Percentiles rank a stretch among this genome's conserved stretches.
These are phyloP conservation scores for Plectranthus barbatus DNA, from an alignment of 257 asterid genomes.

Conservation along the genomic window DNA sequence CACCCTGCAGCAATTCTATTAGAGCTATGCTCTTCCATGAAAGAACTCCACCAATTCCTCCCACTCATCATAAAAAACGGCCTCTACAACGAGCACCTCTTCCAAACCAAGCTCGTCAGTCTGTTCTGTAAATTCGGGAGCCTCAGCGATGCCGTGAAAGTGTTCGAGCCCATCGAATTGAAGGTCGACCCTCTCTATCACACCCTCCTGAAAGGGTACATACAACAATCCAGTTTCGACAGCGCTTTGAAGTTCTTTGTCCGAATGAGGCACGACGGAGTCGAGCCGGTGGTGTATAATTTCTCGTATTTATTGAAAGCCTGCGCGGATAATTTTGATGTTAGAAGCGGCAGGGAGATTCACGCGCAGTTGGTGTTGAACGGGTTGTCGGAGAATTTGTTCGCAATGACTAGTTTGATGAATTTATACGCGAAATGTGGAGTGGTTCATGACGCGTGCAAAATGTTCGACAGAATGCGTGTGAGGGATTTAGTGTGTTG, in stretches of 20 bases:
- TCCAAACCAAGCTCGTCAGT: constrained; percentile 78
- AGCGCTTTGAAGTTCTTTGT: constrained; percentile 45
- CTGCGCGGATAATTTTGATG: constrained; percentile 52
- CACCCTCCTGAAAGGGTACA: constrained; percentile 64
- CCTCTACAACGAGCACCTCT: constrained; percentile 59
- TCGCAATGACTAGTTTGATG: constrained; percentile 55
- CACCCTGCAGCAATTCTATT: constrained; percentile 82
- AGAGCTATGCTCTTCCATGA: constrained; percentile 59
- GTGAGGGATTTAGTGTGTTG: constrained; percentile 75
- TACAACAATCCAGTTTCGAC: constrained; percentile 31
- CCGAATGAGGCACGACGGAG: constrained; percentile 54
- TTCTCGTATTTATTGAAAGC: constrained; percentile 56
- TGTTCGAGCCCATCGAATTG: constrained; percentile 51
- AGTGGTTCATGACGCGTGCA: constrained; percentile 47
- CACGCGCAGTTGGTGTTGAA: constrained; percentile 65
- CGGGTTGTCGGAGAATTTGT: constrained; percentile 49
- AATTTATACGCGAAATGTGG: constrained; percentile 72
- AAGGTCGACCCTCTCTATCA: constrained; percentile 70
- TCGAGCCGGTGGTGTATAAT: constrained; percentile 51
- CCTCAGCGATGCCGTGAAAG: constrained; percentile 55
- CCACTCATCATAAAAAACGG: constrained; percentile 67
- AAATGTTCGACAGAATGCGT: constrained; percentile 85
- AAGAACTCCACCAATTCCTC: constrained; percentile 68
- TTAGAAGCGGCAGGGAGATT: constrained; percentile 53
- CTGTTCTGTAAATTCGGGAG: constrained; percentile 72